These are phyloP conservation scores for Pseudogymnoascus sp. DNA, from an alignment of 2,329 filamentous ascomycete genomes.

Conservation along the genomic window DNA sequence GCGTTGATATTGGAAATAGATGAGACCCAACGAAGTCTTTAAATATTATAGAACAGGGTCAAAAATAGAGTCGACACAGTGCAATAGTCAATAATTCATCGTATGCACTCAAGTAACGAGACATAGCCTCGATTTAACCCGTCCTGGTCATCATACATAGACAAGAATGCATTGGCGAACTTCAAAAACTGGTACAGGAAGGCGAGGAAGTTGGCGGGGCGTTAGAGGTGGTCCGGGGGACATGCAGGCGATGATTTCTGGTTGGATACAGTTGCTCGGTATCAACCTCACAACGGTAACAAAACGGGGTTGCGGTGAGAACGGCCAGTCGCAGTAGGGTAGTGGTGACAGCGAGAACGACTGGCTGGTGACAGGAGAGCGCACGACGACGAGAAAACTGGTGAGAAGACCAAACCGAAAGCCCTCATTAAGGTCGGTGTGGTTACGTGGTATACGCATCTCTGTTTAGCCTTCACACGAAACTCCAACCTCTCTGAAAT, in stretches of 20 bases:
- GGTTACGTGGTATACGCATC: not conserved
- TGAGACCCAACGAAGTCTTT: not conserved
- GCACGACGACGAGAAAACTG: not conserved
- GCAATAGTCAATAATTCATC: not conserved
- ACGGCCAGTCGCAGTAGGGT: not conserved
- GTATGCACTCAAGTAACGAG: not conserved
- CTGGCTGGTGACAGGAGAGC: not conserved
- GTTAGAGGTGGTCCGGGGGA: too few species aligned
- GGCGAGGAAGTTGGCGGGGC: too few species aligned
- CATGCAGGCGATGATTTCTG: too few species aligned
- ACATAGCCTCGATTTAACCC: too few species aligned
- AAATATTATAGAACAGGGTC: not conserved
- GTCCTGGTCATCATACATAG: too few species aligned
- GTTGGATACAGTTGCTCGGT: too few species aligned
- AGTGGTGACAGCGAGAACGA: not conserved
- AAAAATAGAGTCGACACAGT: not conserved
- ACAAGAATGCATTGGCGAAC: too few species aligned
- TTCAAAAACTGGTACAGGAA: too few species aligned
- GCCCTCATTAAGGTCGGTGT: not conserved
- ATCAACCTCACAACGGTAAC: not conserved
- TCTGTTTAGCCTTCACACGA: not conserved
- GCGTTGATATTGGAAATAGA: slow-evolving; percentile 6
- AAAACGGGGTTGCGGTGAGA: not conserved
- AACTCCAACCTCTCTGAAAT: not conserved
- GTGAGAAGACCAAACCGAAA: not conserved